Conservation (phyloP, 345 rosid species). For the Euphorbia lathyris region DNA sequence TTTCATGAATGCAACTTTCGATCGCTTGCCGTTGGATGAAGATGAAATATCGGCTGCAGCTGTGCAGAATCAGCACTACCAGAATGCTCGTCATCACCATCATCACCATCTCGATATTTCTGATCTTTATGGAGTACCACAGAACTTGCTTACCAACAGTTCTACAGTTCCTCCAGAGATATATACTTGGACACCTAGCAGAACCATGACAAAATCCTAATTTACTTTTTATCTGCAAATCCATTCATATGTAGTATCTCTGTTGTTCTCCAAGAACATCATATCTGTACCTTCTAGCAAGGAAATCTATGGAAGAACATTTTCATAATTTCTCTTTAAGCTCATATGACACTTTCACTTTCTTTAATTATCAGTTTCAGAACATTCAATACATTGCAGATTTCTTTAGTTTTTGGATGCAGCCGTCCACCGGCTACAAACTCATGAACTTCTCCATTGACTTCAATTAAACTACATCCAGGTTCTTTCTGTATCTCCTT, state of each 20-base stretch:
- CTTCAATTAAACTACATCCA: conserved; percentile 76
- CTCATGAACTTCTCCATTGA: conserved; percentile 69
- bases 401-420: conserved; percentile 52
- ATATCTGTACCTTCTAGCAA: neutral
- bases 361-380: conserved; percentile 19
- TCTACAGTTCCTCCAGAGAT: conserved; percentile 46
- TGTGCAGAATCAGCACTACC: conserved; percentile 53
- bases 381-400: conserved; percentile 43
- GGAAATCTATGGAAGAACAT: neutral
- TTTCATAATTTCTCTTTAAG: neutral
- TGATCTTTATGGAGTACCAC: conserved; percentile 63
- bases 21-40: conserved; percentile 82
- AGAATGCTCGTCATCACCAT: conserved; percentile 47
- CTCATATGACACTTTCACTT: neutral
- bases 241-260: neutral
- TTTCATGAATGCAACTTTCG: conserved; percentile 85
- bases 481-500: conserved; percentile 55
- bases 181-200: conserved; percentile 57
- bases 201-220: conserved; percentile 47
- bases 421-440: conserved; percentile 66
- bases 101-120: conserved; percentile 46
- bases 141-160: conserved; percentile 65
- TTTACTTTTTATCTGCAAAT: conserved; percentile 14
- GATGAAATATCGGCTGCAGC: conserved; percentile 47
- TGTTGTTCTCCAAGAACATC: neutral